A percentile compares a stretch with the other conserved stretches of the same genome.
Conservation (phyloP, 148 eudicot genomes). For the Rheum nobile region DNA sequence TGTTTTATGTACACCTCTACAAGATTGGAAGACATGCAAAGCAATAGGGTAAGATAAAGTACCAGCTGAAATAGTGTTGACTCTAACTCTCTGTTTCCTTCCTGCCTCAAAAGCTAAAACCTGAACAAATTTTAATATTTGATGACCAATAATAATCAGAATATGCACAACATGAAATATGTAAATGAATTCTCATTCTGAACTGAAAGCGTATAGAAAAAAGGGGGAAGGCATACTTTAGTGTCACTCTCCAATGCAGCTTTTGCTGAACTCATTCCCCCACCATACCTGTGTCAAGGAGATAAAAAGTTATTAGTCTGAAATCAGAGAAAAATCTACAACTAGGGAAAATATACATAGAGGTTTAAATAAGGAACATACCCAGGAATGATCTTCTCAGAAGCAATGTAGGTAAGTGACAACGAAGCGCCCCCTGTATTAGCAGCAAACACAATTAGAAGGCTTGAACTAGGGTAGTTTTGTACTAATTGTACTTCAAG, state of each 20-base stretch:
- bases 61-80: conserved; percentile 98
- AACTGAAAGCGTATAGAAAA: not conserved
- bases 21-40: not conserved
- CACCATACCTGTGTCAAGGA: conserved; percentile 58
- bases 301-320: not conserved
- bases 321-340: not conserved
- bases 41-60: not conserved
- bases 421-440: conserved; percentile 79
- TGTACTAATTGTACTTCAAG: not conserved
- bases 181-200: not conserved
- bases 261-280: conserved; percentile 99
- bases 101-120: conserved; percentile 96
- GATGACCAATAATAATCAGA: not conserved
- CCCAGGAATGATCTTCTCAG: conserved; percentile 97
- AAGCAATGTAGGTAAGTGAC: conserved; percentile 90
- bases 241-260: conserved; percentile 98
- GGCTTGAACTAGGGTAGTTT: not conserved
- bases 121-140: conserved; percentile 22
- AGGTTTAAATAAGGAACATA: conserved; percentile 18
- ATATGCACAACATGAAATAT: not conserved
- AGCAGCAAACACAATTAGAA: conserved; percentile 5
- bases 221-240: conserved; percentile 29
- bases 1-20: not conserved
- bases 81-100: conserved; percentile 70
- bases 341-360: not conserved